Percentiles rank a stretch among this genome's conserved stretches.
These are phyloP conservation scores for Amanita pseudoporphyria DNA, from an alignment of 768 basidiomycete genomes.

Conservation along the genomic window DNA sequence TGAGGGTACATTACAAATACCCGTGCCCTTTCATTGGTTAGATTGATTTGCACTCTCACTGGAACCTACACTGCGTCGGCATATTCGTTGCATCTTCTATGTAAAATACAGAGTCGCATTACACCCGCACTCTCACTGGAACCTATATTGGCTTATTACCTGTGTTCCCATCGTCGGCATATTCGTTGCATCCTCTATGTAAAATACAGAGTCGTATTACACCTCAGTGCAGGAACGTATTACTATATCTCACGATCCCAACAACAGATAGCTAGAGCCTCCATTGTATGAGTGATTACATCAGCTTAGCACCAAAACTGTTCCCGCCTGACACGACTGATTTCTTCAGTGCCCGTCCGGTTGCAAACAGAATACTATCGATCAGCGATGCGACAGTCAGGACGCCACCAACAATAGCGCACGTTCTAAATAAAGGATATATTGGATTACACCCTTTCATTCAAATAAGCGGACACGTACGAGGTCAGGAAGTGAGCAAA, in stretches of 20 bases:
- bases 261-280: not conserved
- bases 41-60: not conserved
- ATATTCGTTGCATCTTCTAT: not conserved
- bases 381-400: conserved; percentile 87
- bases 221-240: not conserved
- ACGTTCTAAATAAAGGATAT: conserved; percentile 50
- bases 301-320: conserved; percentile 30
- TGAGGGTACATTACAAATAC: not conserved
- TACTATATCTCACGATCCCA: not conserved
- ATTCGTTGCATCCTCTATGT: not conserved
- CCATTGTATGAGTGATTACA: conserved; percentile 23
- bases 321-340: conserved; percentile 24
- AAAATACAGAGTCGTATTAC: not conserved
- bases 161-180: too few relatives aligned
- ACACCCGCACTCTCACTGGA: not conserved
- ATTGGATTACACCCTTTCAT: conserved; percentile 1
- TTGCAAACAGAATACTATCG: conserved; percentile 81
- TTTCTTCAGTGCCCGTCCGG: conserved; percentile 69
- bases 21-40: not conserved
- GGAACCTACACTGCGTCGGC: not conserved
- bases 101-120: not conserved
- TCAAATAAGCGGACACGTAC: conserved; percentile 35
- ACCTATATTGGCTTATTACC: too few relatives aligned
- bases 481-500: conserved; percentile 98
- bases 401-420: conserved; percentile 96